Evolutionary conservation across 1,139 yeast species (phyloP).

Genomic region (Protomyces inundatus): DNA sequence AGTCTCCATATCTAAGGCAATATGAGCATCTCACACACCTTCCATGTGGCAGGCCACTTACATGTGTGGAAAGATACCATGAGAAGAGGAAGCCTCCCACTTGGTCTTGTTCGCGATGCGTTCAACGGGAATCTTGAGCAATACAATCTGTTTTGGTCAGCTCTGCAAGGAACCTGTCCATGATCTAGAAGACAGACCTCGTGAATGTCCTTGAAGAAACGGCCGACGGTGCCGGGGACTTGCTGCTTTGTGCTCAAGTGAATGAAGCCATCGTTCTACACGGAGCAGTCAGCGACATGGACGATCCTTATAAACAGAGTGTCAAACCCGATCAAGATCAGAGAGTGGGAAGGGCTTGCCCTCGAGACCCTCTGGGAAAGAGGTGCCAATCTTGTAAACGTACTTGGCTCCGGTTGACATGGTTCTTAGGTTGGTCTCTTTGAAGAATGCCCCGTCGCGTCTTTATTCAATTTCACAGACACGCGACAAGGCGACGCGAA

Average conservation of each 20-base stretch:
- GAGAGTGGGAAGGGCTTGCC: slow-evolving; percentile 7
- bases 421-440: no score
- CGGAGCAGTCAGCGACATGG: background rate
- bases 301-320: background rate
- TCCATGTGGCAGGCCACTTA: background rate
- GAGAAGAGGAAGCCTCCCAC: slow-evolving; percentile 16
- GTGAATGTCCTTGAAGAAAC: slow-evolving; percentile 8
- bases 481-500: background rate
- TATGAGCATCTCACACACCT: background rate
- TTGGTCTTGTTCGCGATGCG: slow-evolving; percentile 6
- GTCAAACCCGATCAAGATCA: slow-evolving; percentile 10
- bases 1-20: slow-evolving; percentile 4
- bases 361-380: slow-evolving; percentile 1
- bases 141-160: background rate
- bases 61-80: slow-evolving; percentile 18
- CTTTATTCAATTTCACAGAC: background rate
- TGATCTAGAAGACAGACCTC: background rate
- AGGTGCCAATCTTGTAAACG: slow-evolving; percentile 15
- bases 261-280: slow-evolving; percentile 21
- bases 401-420: background rate
- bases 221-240: slow-evolving; percentile 24
- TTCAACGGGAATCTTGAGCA: slow-evolving; percentile 4
- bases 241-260: slow-evolving; percentile 16
- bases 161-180: background rate
- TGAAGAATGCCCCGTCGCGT: background rate